Conservation (phyloP, 805 yeast genomes). For the Nakazawaea sp. region DNA sequence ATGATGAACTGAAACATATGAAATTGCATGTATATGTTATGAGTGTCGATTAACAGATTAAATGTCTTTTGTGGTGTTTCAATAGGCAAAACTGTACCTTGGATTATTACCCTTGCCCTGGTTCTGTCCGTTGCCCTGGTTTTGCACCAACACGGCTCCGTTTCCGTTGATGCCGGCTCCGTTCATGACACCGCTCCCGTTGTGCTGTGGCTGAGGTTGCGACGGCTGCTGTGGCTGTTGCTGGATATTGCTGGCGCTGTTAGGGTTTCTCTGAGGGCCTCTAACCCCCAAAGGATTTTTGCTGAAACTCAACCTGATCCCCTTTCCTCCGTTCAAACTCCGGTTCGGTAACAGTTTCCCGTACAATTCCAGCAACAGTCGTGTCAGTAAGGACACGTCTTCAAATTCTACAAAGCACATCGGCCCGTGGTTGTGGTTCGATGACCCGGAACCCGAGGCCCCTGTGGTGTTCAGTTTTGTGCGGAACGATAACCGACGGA, state of each 20-base stretch:
- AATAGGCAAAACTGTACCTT: slow-evolving; percentile 1
- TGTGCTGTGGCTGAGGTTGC: too few relatives aligned
- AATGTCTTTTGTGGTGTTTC: neutral
- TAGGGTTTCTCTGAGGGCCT: slow-evolving; percentile 30
- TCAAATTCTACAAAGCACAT: slow-evolving; percentile 99
- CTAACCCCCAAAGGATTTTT: slow-evolving; percentile 97
- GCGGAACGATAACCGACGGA: slow-evolving; percentile 86
- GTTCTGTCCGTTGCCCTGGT: neutral
- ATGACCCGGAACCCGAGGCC: slow-evolving; percentile 17
- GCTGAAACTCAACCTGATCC: slow-evolving; percentile 87
- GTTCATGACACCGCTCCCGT: neutral
- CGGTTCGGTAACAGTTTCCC: slow-evolving; percentile 88
- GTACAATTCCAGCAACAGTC: slow-evolving; percentile 88
- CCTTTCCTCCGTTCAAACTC: slow-evolving; percentile 60
- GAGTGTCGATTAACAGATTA: neutral
- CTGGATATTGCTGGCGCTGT: neutral
- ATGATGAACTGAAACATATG: too few relatives aligned
- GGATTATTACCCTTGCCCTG: neutral
- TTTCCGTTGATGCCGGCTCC: neutral
- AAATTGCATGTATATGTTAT: too few relatives aligned
- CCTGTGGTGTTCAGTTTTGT: slow-evolving; percentile 39
- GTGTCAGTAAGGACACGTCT: slow-evolving; percentile 88
- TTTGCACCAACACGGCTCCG: neutral
- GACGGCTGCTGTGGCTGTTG: too few relatives aligned
- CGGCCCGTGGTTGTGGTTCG: slow-evolving; percentile 71